Percentiles rank a stretch among this genome's conserved stretches.
These are phyloP conservation scores for Yamadazyma triangularis DNA, from an alignment of 1,139 yeast species.

Conservation along the genomic window DNA sequence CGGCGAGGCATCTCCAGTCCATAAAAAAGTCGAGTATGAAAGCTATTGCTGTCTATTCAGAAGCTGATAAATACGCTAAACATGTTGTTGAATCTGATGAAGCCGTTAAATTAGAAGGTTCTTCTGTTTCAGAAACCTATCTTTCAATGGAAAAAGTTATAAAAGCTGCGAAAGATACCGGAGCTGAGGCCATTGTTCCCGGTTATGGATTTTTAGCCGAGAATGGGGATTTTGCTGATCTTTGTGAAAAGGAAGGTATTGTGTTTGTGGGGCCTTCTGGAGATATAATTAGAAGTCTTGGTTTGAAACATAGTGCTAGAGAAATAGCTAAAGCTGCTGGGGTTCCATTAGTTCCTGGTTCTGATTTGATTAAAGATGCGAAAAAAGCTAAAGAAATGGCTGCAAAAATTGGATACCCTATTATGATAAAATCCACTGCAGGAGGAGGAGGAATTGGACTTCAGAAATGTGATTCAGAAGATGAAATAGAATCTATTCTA, in stretches of 20 bases:
- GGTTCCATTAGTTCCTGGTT: constrained; percentile 95
- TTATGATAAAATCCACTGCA: constrained; percentile 96
- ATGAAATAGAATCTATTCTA: constrained; percentile 77
- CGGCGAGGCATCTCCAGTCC: constrained; percentile 88
- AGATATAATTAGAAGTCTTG: constrained; percentile 83
- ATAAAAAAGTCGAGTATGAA: constrained; percentile 72
- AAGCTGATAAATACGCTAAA: constrained; percentile 82
- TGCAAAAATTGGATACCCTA: constrained; percentile 76
- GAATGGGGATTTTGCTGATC: constrained; percentile 92
- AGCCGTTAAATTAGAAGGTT: constrained; percentile 74
- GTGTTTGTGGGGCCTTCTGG: constrained; percentile 86
- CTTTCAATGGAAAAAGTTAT: constrained; percentile 80
- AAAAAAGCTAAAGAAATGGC: constrained; percentile 77
- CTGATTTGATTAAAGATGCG: constrained; percentile 68
- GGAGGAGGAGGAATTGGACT: constrained; percentile 99
- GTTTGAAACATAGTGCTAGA: constrained; percentile 94
- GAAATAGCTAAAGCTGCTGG: constrained; percentile 84
- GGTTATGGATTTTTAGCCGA: constrained; percentile 97
- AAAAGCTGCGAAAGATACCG: constrained; percentile 74
- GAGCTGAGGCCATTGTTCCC: constrained; percentile 91
- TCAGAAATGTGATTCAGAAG: constrained; percentile 82
- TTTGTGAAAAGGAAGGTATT: constrained; percentile 76
- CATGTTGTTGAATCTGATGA: constrained; percentile 83
- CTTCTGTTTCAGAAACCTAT: constrained; percentile 86
- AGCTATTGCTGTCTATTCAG: constrained; percentile 86